Evolutionary conservation across 2,329 filamentous ascomycete species (phyloP).

Genomic region (Arthrobotrys megalospora): DNA sequence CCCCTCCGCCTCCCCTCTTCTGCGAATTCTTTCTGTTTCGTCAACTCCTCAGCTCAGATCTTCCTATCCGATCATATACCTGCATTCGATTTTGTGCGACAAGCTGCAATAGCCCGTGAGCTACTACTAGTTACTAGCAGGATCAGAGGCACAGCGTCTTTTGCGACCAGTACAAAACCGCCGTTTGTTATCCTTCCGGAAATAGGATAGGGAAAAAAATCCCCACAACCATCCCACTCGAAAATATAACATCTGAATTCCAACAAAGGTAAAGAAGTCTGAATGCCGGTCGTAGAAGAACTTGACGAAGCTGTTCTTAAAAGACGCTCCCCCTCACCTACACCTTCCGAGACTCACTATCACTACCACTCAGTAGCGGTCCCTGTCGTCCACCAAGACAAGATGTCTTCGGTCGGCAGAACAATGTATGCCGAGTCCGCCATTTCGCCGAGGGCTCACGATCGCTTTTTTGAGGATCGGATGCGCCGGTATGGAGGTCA

Average conservation of each 20-base stretch:
- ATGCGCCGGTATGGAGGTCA: slow-evolving; percentile 58
- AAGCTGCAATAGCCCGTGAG: slow-evolving; percentile 43
- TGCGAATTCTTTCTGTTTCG: slow-evolving; percentile 41
- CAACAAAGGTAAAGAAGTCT: slow-evolving; percentile 44
- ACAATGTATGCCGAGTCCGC: slow-evolving; percentile 56
- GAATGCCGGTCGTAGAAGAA: slow-evolving; percentile 61
- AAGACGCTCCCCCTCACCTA: slow-evolving; percentile 44
- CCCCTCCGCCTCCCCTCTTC: slow-evolving; percentile 36
- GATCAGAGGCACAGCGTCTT: slow-evolving; percentile 39
- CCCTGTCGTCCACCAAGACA: slow-evolving; percentile 48
- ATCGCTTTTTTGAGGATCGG: slow-evolving; percentile 60
- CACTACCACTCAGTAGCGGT: slow-evolving; percentile 54
- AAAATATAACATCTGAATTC: slow-evolving; percentile 17
- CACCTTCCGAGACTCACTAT: slow-evolving; percentile 48
- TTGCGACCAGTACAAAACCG: slow-evolving; percentile 7
- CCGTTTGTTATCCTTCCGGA: slow-evolving; percentile 25
- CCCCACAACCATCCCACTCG: not conserved
- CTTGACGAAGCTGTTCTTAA: slow-evolving; percentile 38
- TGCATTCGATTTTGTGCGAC: slow-evolving; percentile 48
- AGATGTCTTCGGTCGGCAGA: slow-evolving; percentile 57
- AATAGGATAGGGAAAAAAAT: slow-evolving; percentile 35
- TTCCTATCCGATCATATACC: slow-evolving; percentile 37
- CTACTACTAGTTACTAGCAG: slow-evolving; percentile 7
- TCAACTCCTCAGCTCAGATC: slow-evolving; percentile 44
- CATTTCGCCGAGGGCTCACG: slow-evolving; percentile 53